Base-by-base conservation (phyloP, 129 eudicot genomes). In the Sambucus nigra region DNA sequence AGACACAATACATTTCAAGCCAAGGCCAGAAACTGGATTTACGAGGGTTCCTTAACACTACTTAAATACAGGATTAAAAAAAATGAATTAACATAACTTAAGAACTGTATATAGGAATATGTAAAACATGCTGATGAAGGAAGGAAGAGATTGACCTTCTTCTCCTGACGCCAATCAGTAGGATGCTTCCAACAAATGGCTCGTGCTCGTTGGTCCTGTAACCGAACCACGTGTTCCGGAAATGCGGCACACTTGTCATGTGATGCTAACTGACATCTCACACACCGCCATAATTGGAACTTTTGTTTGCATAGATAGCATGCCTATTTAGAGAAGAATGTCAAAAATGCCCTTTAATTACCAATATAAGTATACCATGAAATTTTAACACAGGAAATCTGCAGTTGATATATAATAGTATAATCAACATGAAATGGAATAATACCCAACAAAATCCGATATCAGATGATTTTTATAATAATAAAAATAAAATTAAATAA, bases 111-210 rank as follows among this genome's bases (percentile, higher is more conserved):
- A 17, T 41, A 56, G 28, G 52, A 69, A 46, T 14, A 33, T 48
- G 21, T 56, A 19, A 61, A 70, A 24, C 20, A 19, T 50, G 57
- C 32, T 70, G 70, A 70, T 55, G 69, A 68, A 32, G 62, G 28
- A 66, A 65, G 53, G 80, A 87, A 72, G 84, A 74, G 59, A 74
- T 74, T 65, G 81, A 86, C 95, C 96, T 86, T 80, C 57, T 61
- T 57, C 66, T 72, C 76, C 45, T 58, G 64, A 55, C 73, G 76
- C 84, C 88, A 81, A 70, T 76, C 77, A n/a, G 46, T 15, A 39
- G 60, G 64, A 75, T 91, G 99, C 73, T 71, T 79, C 99, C 99
- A 92, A 57, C 99, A 92, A 55, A 92, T 74, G 51, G 68, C 86
- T 79, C 76, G 75, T 31, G 76, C 75, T n/a, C 86, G 80, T 41